phyloP scores from a whole-genome alignment of 495 filamentous ascomycete species.

The Aspergillus kassunensis region DNA sequence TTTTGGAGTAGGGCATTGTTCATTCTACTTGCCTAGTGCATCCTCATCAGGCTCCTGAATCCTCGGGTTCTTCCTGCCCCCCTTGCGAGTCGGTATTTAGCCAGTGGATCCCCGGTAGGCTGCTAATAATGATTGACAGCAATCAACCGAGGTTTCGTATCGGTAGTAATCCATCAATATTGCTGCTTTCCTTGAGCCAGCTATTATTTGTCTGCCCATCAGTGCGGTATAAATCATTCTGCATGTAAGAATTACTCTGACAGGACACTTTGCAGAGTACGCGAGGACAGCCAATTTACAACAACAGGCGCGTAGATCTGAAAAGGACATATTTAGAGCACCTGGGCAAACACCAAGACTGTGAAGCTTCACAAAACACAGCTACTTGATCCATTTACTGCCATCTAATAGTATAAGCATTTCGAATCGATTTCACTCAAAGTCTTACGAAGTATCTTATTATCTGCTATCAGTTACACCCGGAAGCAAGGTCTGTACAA shows the following conservation, averaged over 20 bases:
- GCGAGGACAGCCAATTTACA: neutral
- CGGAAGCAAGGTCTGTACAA: neutral
- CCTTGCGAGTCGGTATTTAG: neutral
- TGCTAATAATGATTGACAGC: constrained; percentile 4
- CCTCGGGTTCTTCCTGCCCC: neutral
- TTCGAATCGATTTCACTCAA: neutral
- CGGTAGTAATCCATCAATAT: too few relatives aligned
- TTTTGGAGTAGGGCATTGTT: too few relatives aligned
- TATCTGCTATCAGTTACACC: constrained; percentile 9
- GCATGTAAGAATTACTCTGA: neutral
- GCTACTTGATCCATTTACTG: too few relatives aligned
- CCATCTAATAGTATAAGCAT: too few relatives aligned
- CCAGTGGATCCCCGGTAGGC: neutral
- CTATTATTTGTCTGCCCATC: neutral
- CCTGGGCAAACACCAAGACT: too few relatives aligned
- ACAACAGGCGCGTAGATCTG: neutral
- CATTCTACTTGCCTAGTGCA: too few relatives aligned
- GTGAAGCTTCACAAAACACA: too few relatives aligned
- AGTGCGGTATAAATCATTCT: neutral
- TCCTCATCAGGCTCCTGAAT: neutral
- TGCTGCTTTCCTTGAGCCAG: too few relatives aligned
- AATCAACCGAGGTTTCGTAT: neutral
- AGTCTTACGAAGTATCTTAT: neutral
- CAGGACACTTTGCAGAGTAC: neutral
- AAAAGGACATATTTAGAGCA: neutral